A percentile compares a stretch with the other conserved stretches of the same genome.
phyloP scores from a whole-genome alignment of 306 rosid species.

The Cyclanthera cordifolia region DNA sequence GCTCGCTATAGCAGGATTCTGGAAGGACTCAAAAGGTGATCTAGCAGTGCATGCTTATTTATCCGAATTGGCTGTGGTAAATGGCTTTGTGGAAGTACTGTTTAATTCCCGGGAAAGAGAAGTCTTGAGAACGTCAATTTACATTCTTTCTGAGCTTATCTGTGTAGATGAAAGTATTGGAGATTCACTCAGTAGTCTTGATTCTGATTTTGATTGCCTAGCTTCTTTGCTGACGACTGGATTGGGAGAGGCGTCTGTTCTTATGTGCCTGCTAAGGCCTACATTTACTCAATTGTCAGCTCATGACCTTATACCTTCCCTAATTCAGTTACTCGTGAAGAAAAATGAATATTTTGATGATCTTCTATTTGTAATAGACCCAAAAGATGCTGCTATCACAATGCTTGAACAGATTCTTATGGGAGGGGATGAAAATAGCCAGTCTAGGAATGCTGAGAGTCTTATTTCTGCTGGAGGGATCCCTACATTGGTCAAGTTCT shows the following conservation, averaged over 20 bases:
- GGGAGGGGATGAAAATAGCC: conserved; percentile 70
- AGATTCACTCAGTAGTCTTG: conserved; percentile 60
- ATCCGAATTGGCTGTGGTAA: conserved; percentile 57
- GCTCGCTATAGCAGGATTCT: conserved; percentile 44
- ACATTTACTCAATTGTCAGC: conserved; percentile 47
- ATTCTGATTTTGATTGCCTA: conserved; percentile 78
- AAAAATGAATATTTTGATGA: conserved; percentile 42
- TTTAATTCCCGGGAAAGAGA: conserved; percentile 59
- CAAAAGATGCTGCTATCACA: conserved; percentile 59
- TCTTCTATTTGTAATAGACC: conserved; percentile 55
- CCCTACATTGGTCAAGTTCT: conserved; percentile 46
- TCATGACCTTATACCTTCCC: conserved; percentile 62
- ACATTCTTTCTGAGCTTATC: conserved; percentile 60
- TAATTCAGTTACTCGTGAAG: conserved; percentile 39
- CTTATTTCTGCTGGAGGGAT: conserved; percentile 63
- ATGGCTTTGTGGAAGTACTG: conserved; percentile 71
- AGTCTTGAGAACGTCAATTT: conserved; percentile 58
- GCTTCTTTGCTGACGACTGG: conserved; percentile 71
- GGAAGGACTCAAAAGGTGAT: conserved; percentile 79
- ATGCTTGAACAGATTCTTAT: conserved; percentile 60
- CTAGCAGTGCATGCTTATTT: conserved; percentile 51
- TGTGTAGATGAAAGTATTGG: conserved; percentile 52
- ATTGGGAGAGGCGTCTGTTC: conserved; percentile 65
- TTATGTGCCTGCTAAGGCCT: conserved; percentile 69
- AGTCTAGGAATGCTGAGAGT: conserved; percentile 51